Percentiles rank a stretch among this genome's conserved stretches.
Conservation (phyloP, 371 early-diverging fungal genomes). For the Mucor saturninus region DNA sequence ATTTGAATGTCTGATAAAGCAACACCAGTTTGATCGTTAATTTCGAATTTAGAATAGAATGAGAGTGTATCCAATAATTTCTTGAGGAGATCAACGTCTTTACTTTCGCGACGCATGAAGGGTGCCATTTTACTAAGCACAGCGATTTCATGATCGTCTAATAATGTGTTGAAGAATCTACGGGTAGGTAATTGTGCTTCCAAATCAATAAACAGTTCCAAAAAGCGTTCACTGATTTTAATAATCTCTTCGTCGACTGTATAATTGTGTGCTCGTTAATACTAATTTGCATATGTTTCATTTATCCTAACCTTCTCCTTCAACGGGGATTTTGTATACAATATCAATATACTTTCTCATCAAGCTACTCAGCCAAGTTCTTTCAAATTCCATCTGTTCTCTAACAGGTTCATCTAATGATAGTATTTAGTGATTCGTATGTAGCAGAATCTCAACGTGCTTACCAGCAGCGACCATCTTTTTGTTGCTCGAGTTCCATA, state of each 20-base stretch:
- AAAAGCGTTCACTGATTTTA: slow-evolving; percentile 70
- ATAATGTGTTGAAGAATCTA: slow-evolving; percentile 79
- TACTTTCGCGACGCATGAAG: slow-evolving; percentile 50
- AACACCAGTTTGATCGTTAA: slow-evolving; percentile 83
- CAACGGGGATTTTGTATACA: slow-evolving; percentile 59
- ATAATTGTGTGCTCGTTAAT: not conserved
- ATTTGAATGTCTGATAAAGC: slow-evolving; percentile 72
- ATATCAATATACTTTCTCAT: slow-evolving; percentile 59
- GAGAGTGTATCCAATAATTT: slow-evolving; percentile 67
- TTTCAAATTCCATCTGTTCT: slow-evolving; percentile 56
- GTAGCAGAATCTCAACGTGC: not conserved
- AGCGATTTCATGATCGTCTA: slow-evolving; percentile 83
- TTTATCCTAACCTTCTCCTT: slow-evolving; percentile 44
- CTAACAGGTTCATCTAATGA: slow-evolving; percentile 51
- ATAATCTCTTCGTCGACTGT: slow-evolving; percentile 53
- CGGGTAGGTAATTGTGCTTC: slow-evolving; percentile 91
- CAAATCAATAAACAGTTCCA: slow-evolving; percentile 88
- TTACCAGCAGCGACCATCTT: slow-evolving; percentile 56
- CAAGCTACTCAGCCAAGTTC: slow-evolving; percentile 62
- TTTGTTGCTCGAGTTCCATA: slow-evolving; percentile 68
- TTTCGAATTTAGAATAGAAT: slow-evolving; percentile 77
- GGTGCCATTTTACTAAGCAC: slow-evolving; percentile 62
- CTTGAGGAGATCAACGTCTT: slow-evolving; percentile 57
- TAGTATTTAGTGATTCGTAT: slow-evolving; percentile 13
- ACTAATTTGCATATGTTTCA: not conserved